These are phyloP conservation scores for Wakefieldia striispora DNA, from an alignment of 768 basidiomycete species.

Conservation along the genomic window DNA sequence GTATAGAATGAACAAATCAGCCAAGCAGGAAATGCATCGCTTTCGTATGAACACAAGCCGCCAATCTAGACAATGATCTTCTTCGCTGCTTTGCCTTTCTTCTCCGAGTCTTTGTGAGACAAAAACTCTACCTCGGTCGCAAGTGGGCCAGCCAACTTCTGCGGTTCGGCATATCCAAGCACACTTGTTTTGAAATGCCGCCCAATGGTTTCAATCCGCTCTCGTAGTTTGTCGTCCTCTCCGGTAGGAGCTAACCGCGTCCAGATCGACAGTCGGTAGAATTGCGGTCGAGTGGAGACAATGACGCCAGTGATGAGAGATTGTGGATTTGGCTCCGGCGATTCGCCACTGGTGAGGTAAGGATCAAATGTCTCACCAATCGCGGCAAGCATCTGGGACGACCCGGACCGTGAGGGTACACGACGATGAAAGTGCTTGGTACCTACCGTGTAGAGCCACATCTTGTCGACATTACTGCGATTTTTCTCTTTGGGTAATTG, in stretches of 20 bases:
- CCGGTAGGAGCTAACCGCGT: constrained; percentile 75
- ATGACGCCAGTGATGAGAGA: constrained; percentile 91
- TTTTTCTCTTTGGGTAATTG: constrained; percentile 97
- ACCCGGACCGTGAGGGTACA: constrained; percentile 1
- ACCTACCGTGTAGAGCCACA: constrained; percentile 96
- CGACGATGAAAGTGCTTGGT: background rate
- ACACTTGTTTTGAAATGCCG: constrained; percentile 90
- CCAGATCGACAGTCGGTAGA: constrained; percentile 98
- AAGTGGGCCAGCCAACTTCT: constrained; percentile 78
- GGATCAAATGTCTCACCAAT: constrained; percentile 99
- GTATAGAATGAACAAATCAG: constrained; percentile 35
- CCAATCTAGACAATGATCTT: constrained; percentile 68
- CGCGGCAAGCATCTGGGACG: constrained; percentile 90
- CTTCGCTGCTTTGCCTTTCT: constrained; percentile 82
- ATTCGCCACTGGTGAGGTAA: constrained; percentile 52
- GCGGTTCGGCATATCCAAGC: constrained; percentile 73
- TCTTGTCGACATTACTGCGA: constrained; percentile 76
- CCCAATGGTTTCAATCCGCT: constrained; percentile 82
- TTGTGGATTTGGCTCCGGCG: constrained; percentile 42
- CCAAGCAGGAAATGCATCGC: constrained; percentile 14
- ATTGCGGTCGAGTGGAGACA: constrained; percentile 89
- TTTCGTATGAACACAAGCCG: constrained; percentile 14
- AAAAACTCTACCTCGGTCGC: constrained; percentile 94
- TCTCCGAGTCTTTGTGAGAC: constrained; percentile 94
- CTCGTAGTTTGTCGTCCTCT: constrained; percentile 59